phyloP scores from a whole-genome alignment of 768 basidiomycete genomes.

The Asterophora parasitica region DNA sequence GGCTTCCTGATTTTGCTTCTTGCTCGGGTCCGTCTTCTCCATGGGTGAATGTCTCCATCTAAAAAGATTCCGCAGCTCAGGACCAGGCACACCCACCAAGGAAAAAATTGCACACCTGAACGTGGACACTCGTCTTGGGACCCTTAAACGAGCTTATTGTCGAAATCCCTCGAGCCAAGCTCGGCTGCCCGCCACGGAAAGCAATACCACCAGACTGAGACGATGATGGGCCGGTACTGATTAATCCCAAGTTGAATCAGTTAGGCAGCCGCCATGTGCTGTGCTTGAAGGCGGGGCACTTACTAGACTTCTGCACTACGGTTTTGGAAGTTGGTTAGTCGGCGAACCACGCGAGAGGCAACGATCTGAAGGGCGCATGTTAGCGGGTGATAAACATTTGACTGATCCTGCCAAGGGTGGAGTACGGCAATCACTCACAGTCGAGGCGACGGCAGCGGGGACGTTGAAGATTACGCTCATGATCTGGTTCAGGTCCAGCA shows the following conservation, averaged over 20 bases:
- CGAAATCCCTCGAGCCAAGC: conserved; percentile 17
- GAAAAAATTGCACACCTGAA: conserved; percentile 30
- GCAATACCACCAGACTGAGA: conserved; percentile 19
- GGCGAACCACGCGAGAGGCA: conserved; percentile 56
- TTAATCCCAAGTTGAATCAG: background rate
- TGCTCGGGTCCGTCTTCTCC: conserved; percentile 24
- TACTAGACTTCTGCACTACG: conserved; percentile 42
- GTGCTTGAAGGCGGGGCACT: conserved; percentile 12
- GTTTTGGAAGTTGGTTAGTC: conserved; percentile 47
- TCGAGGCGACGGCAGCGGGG: conserved; percentile 53
- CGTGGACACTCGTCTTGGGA: conserved; percentile 35
- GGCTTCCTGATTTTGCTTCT: background rate
- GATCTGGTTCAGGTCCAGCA: conserved; percentile 57
- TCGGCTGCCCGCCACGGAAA: conserved; percentile 18
- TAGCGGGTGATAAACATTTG: background rate
- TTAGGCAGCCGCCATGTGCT: background rate
- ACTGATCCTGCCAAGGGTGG: background rate
- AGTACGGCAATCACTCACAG: conserved; percentile 27
- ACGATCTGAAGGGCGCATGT: conserved; percentile 37
- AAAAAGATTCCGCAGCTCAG: background rate
- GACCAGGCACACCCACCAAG: background rate
- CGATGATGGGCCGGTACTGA: conserved; percentile 20
- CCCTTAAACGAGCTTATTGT: conserved; percentile 19
- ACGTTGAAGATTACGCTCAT: conserved; percentile 67
- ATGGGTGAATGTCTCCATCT: conserved; percentile 49